Conservation (phyloP, 2,329 filamentous ascomycete species). For the Calonectria multiphialidica region DNA sequence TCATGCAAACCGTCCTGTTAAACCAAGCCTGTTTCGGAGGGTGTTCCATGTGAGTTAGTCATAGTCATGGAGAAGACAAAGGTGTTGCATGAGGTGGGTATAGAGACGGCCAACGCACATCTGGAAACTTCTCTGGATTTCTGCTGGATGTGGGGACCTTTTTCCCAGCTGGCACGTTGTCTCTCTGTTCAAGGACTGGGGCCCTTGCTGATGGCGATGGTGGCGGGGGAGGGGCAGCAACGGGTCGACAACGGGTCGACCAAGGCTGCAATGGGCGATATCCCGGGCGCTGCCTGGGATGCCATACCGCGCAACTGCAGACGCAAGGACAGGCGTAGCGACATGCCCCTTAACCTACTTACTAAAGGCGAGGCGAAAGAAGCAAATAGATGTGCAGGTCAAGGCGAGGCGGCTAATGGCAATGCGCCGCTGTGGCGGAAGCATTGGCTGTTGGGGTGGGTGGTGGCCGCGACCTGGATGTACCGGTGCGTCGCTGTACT, state of each 20-base stretch:
- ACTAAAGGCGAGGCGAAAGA: not conserved
- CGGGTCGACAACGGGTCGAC: not conserved
- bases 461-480: not conserved
- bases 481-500: not conserved
- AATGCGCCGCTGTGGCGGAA: not conserved
- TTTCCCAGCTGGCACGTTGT: not conserved
- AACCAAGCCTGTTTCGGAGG: not conserved
- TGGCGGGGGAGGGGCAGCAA: slow-evolving; percentile 24
- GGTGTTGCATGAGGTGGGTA: not conserved
- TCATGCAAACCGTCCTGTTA: slow-evolving; percentile 39
- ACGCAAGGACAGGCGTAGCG: too few relatives aligned
- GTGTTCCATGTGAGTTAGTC: slow-evolving; percentile 34
- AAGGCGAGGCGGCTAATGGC: slow-evolving; percentile 13
- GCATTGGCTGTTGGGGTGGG: not conserved
- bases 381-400: not conserved
- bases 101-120: slow-evolving; percentile 8
- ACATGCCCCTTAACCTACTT: not conserved
- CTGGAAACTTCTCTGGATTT: slow-evolving; percentile 38
- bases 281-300: not conserved
- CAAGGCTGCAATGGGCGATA: not conserved
- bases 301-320: too few relatives aligned
- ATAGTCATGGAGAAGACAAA: slow-evolving; percentile 29
- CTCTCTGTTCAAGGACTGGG: not conserved
- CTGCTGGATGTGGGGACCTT: slow-evolving; percentile 18
- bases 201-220: not conserved